Base-by-base conservation (phyloP, 73 alveolate species). In the Blepharisma stoltei region DNA sequence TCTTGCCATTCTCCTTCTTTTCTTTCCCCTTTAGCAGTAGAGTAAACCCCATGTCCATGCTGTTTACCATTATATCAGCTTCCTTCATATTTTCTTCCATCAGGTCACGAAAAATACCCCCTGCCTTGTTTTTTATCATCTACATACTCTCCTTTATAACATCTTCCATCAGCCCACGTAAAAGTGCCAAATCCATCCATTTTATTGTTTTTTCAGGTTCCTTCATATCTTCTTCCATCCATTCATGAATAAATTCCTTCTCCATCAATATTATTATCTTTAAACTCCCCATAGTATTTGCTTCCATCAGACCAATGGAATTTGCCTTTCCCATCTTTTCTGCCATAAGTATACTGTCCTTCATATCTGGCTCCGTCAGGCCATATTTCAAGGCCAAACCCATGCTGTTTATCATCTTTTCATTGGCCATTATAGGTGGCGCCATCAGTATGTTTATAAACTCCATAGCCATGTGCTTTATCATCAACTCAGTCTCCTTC, bases 401-500 rank as follows among this genome's bases (percentile, higher is more conserved):
- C 92, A 85, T 85, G 87, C 54, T 85, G 92, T 67, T 76, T 76
- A 76, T 85, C 85, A 73, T 85, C 78, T 70, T 77, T 80, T 88
- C 92, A 85, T 7, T 54, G 76, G 66, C 92, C 92, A 7, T 76
- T 83, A 81, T 85, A 85, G 9, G 68, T 54, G 14, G 90, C 77
- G 4, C 92, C 92, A 67, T 85, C 85, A 46, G 71, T 37, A 66
- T 81, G 80, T 21, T 44, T 45, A 76, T 85, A 85, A 32, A 55
- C 69, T 7, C 92, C 92, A 81, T 54, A 71, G 14, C 92, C 92
- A 38, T 85, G 81, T 0, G 81, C 88, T 73, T 75, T 81, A 80
- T 85, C 92, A 76, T 85, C 88, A 54, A 81, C 70, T 80, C 84
- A 85, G 20, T 85, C 89, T 4, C 92, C 92, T 54, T 85, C 92